Base-by-base conservation (phyloP, 23 red algal species). In the Gracilaria gracilis region DNA sequence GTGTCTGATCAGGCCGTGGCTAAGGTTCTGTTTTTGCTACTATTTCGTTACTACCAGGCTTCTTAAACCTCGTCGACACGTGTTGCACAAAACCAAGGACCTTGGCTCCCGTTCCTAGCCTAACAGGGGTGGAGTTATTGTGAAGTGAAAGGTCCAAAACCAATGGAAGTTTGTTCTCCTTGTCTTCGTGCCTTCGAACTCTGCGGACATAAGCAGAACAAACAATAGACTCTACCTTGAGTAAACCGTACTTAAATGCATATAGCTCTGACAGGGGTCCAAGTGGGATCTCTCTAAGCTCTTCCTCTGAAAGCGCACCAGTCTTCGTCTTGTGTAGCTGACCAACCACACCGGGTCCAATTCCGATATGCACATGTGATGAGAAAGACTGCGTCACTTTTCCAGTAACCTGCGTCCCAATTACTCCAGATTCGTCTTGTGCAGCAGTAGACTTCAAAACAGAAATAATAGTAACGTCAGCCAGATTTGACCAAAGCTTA, bases 261-360 rank as follows among this genome's bases (percentile, higher is more conserved):
- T 61, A 66, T 13, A 23, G 24, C 4, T 71, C 4, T 29, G 76
- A 47, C 13, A 74, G 7, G 32, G 67, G 61, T n/a, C 89, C 89
- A 0, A 92, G 28, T 4, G 32, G 55, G 12, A 76, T 32, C 0
- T 16, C 14, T 19, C 58, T 58, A n/a, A 55, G 46, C 36, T 92
- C 89, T 31, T 73, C 61, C 25, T 37, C 13, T 44, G 89, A 64
- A 46, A 84, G 44, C 49, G 39, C 21, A 20, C 48, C 38, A 62
- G 64, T 81, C 4, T 73, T 94, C 21, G 83, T 72, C 14, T 83
- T 72, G 46, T 94, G 92, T 0, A 94, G 20, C 51, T 87, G 83
- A 28, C 92, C 92, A 9, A 94, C 83, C 0, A 83, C 44, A 21
- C 76, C 75, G 12, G 51, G 65, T 31, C 49, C 83, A 31, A 94